A percentile compares a stretch with the other conserved stretches of the same genome.
Evolutionary conservation across 2,329 filamentous ascomycete species (phyloP).

Genomic region (Phialophora expanda): DNA sequence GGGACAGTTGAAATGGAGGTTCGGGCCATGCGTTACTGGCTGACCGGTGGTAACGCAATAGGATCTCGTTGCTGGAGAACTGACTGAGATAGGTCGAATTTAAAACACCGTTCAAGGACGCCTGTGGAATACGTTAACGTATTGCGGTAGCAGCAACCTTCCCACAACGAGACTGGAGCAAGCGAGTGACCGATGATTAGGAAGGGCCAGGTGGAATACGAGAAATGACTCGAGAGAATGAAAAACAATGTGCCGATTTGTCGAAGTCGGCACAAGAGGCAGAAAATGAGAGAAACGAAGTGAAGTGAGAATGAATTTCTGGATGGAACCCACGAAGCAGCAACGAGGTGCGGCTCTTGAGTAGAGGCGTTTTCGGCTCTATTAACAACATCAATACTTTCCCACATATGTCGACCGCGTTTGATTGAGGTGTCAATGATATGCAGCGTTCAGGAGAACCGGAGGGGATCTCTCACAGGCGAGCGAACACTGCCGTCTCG

Average conservation of each 20-base stretch:
- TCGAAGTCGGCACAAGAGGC: not conserved
- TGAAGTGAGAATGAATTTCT: not conserved
- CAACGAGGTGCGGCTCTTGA: not conserved
- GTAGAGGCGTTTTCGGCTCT: not conserved
- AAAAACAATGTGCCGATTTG: slow-evolving; percentile 2
- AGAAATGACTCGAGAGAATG: slow-evolving; percentile 6
- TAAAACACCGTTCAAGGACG: not conserved
- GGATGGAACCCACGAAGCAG: not conserved
- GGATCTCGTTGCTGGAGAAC: not conserved
- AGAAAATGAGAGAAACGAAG: not conserved
- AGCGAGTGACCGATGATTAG: slow-evolving; percentile 10
- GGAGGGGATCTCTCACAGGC: not conserved
- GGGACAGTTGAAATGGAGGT: slow-evolving; percentile 12
- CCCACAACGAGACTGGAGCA: slow-evolving; percentile 2
- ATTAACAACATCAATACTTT: not conserved
- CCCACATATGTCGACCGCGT: slow-evolving; percentile 8
- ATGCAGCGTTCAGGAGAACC: slow-evolving; percentile 28
- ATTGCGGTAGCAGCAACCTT: slow-evolving; percentile 1
- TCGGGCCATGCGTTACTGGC: slow-evolving; percentile 3
- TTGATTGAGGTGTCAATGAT: slow-evolving; percentile 21
- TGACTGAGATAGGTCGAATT: not conserved
- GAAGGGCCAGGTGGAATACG: slow-evolving; percentile 10
- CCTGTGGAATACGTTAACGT: not conserved
- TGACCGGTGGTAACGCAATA: not conserved
- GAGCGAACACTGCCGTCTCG: slow-evolving; percentile 8